Base-by-base conservation (phyloP, 805 yeast species). In the Wickerhamomyces ciferrii region DNA sequence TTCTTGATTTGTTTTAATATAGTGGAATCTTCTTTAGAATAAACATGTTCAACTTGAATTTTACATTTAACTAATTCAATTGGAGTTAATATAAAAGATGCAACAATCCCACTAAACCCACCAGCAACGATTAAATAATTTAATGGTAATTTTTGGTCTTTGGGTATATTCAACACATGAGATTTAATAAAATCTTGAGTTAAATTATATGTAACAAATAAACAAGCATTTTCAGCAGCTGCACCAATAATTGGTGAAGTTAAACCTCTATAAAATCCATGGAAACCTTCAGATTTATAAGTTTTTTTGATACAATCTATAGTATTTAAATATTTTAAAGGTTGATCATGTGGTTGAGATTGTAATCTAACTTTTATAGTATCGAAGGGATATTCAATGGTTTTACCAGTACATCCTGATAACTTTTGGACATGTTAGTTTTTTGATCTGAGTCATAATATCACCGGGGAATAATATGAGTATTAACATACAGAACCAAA, bases 321-420 rank as follows among this genome's bases (percentile, higher is more conserved):
- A 0, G 96, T 84, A 1, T 87, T 81, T 0, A 64, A 64, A 56
- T 76, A 83, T 32, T 65, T 61, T 11, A 78, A 65, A 0, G 77
- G 75, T 8, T 55, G 49, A 4, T 67, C 61, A 27, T 80, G 69
- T 8, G 90, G 84, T 58, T 87, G 94, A 1, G 89, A 78, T 59
- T 85, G 92, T 27, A 92, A 71, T 48, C 97, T 73, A 3, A 91
- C 98, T 65, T 91, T 91, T 40, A 90, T 76, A 0, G 97, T 92
- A 58, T 91, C 98, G 54, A 91, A 89, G 0, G 98, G 98, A 57
- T 83, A 91, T 63, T 91, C 98, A 14, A 91, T 77, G 27, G 85
- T 55, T 61, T 91, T 92, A 2, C 96, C 97, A 4, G 81, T 64
- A 46, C 88, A 84, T 15, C 98, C 98, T 1, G 97, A 72, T 10